phyloP scores from a whole-genome alignment of 2,329 filamentous ascomycete genomes.

The Talaromyces funiculosus region DNA sequence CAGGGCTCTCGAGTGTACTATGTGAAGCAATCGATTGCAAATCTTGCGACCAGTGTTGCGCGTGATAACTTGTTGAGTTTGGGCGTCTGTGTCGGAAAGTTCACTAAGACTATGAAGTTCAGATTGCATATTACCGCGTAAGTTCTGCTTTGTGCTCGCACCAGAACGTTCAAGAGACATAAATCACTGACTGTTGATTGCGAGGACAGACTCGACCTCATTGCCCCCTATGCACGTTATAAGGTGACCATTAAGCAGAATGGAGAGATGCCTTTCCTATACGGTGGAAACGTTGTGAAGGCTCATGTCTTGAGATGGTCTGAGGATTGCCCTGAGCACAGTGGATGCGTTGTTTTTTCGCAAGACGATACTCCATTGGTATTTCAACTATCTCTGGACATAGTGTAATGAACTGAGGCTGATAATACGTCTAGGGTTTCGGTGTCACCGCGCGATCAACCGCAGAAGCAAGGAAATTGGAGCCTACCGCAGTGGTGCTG shows the following conservation, averaged over 20 bases:
- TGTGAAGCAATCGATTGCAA: conserved; percentile 80
- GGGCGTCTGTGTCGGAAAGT: conserved; percentile 89
- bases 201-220: conserved; percentile 58
- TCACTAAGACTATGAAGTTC: conserved; percentile 96
- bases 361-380: conserved; percentile 83
- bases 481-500: conserved; percentile 82
- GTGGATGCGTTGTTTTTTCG: conserved; percentile 80
- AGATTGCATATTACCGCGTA: conserved; percentile 80
- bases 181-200: not conserved
- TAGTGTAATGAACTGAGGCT: not conserved
- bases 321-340: conserved; percentile 89
- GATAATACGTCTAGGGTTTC: conserved; percentile 58
- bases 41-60: conserved; percentile 79
- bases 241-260: conserved; percentile 97
- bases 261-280: conserved; percentile 92
- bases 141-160: not conserved
- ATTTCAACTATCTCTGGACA: conserved; percentile 9
- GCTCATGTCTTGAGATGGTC: conserved; percentile 77
- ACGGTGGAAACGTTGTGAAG: conserved; percentile 84
- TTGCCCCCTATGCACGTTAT: conserved; percentile 86
- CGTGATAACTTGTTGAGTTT: conserved; percentile 77
- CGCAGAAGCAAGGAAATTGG: conserved; percentile 72
- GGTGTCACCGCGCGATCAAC: conserved; percentile 86
- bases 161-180: not conserved
- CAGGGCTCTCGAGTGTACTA: conserved; percentile 86